Percentiles rank a stretch among this genome's conserved stretches.
These are phyloP conservation scores for Strobilomyces echinocephalus DNA, from an alignment of 768 basidiomycete genomes.

Conservation along the genomic window DNA sequence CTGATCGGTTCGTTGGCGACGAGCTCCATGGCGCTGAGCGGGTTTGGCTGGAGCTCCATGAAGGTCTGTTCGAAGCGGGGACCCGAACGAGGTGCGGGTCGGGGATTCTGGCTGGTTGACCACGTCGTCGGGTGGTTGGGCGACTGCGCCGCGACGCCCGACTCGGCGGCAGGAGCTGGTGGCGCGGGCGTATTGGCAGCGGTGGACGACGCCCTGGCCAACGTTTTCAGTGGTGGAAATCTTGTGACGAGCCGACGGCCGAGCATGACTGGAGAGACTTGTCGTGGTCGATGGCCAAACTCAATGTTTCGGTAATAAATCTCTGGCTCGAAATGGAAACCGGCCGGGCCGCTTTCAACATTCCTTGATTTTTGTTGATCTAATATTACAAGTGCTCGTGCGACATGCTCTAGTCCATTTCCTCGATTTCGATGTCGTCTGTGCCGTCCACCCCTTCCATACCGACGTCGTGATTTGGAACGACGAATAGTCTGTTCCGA, in stretches of 20 bases:
- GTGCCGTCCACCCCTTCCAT: conserved; percentile 56
- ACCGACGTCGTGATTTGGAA: conserved; percentile 73
- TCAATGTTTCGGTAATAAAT: conserved; percentile 1
- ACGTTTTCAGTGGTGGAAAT: conserved; percentile 9
- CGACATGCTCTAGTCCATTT: conserved; percentile 11
- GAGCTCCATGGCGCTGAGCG: conserved; percentile 88
- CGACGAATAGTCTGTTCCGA: conserved; percentile 68
- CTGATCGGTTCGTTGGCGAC: conserved; percentile 82
- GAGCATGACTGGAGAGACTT: conserved; percentile 20
- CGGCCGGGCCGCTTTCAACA: no score
- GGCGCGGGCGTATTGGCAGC: conserved; percentile 9
- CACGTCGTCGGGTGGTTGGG: conserved; percentile 82
- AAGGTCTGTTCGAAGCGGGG: conserved; percentile 92
- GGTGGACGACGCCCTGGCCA: conserved; percentile 25
- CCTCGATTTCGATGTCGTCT: conserved; percentile 36
- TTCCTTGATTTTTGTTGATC: no score
- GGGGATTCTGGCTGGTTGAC: conserved; percentile 77
- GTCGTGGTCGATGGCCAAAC: conserved; percentile 8
- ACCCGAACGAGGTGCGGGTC: conserved; percentile 52
- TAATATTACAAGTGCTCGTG: background rate
- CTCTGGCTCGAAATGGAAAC: conserved; percentile 15
- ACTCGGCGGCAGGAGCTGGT: conserved; percentile 14
- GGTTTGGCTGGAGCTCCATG: conserved; percentile 83
- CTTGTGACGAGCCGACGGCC: conserved; percentile 23
- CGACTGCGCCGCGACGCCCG: conserved; percentile 55